Percentiles rank a stretch among this genome's conserved stretches.
Evolutionary conservation across 148 eudicot genomes (phyloP).

Genomic region (Nepenthes mirabilis): DNA sequence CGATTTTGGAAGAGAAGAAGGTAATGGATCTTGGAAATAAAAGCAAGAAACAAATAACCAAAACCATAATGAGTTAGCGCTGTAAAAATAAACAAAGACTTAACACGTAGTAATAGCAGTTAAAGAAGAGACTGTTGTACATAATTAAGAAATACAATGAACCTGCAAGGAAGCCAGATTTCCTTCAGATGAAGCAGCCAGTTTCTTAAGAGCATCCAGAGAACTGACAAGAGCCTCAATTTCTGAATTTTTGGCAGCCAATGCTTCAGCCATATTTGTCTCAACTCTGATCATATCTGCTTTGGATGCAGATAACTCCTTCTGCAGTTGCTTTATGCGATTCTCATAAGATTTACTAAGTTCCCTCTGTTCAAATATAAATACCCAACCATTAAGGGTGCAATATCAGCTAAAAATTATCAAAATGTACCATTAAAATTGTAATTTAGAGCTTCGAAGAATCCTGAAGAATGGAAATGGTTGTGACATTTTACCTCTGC

Average conservation of each 20-base stretch:
- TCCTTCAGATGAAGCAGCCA: conserved; percentile 93
- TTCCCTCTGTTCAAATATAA: conserved; percentile 53
- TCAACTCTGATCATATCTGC: conserved; percentile 65
- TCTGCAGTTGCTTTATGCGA: conserved; percentile 68
- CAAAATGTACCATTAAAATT: neutral
- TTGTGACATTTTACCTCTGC: conserved; percentile 55
- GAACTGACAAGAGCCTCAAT: conserved; percentile 81
- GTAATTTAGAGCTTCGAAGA: conserved; percentile 2
- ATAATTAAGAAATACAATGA: neutral
- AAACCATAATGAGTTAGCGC: no score
- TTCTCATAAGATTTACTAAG: conserved; percentile 76
- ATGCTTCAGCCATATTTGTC: conserved; percentile 79
- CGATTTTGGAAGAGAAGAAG: no score
- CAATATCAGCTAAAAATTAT: neutral
- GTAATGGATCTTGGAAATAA: no score
- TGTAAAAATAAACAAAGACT: no score
- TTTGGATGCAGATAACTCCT: conserved; percentile 62
- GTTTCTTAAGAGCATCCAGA: conserved; percentile 79
- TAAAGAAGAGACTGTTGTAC: neutral
- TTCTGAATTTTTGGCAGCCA: conserved; percentile 92
- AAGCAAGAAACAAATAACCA: no score
- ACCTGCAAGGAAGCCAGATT: conserved; percentile 96
- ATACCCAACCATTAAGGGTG: neutral
- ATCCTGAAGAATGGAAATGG: conserved; percentile 3
- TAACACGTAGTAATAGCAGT: neutral